phyloP scores from a whole-genome alignment of 1,139 yeast genomes.

The Yamadazyma epiphylla region DNA sequence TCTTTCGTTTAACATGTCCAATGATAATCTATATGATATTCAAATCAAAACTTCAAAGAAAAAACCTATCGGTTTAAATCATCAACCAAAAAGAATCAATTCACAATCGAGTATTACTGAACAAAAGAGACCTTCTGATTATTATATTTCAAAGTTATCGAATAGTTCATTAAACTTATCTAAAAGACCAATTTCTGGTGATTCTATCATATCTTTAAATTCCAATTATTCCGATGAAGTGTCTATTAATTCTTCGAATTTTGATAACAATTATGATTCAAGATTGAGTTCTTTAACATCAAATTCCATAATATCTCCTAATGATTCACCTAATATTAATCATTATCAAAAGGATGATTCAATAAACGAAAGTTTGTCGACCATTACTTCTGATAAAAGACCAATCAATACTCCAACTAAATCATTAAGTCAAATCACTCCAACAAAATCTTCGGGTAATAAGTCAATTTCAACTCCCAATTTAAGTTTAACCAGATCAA shows the following conservation, averaged over 20 bases:
- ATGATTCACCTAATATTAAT: slow-evolving; percentile 19
- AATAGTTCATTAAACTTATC: slow-evolving; percentile 11
- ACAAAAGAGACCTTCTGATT: slow-evolving; percentile 42
- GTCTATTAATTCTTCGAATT: slow-evolving; percentile 34
- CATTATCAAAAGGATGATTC: slow-evolving; percentile 12
- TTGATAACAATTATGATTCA: slow-evolving; percentile 30
- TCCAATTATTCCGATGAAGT: slow-evolving; percentile 35
- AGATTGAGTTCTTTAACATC: slow-evolving; percentile 37
- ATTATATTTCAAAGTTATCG: slow-evolving; percentile 32
- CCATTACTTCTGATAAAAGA: slow-evolving; percentile 8
- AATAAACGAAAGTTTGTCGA: slow-evolving; percentile 10
- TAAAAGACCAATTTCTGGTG: slow-evolving; percentile 30
- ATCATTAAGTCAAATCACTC: not conserved
- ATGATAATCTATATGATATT: slow-evolving; percentile 28
- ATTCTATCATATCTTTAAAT: slow-evolving; percentile 33
- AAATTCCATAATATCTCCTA: slow-evolving; percentile 24
- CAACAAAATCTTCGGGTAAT: not conserved
- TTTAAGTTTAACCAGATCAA: slow-evolving; percentile 23
- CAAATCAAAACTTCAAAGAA: slow-evolving; percentile 15
- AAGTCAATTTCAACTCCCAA: not conserved
- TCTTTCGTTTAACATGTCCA: slow-evolving; percentile 2
- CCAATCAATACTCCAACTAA: not conserved
- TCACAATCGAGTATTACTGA: slow-evolving; percentile 19
- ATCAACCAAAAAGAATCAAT: slow-evolving; percentile 11
- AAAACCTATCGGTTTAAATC: slow-evolving; percentile 6